Evolutionary conservation across 1,284 basidiomycete species (phyloP).

Genomic region (Ganoderma lingzhi): DNA sequence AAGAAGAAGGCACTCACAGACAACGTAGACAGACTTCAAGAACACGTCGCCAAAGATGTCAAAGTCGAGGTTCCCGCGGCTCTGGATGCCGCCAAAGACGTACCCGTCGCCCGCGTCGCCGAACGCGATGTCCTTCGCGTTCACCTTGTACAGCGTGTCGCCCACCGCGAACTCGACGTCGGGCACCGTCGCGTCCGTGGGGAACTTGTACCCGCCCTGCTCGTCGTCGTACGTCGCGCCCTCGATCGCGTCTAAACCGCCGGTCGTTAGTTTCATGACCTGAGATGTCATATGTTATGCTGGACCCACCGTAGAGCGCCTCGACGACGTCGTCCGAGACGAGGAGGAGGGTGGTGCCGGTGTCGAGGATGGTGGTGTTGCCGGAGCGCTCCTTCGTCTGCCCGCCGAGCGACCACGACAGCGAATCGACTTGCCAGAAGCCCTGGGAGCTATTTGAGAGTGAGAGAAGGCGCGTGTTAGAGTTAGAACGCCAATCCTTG

Average conservation of each 20-base stretch:
- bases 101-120: slow-evolving; percentile 38
- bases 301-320: slow-evolving; percentile 39
- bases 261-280: too few species aligned
- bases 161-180: slow-evolving; percentile 47
- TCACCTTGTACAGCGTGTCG: slow-evolving; percentile 41
- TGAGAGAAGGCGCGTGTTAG: not conserved
- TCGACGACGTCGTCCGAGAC: slow-evolving; percentile 44
- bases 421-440: slow-evolving; percentile 45
- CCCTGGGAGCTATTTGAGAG: slow-evolving; percentile 39
- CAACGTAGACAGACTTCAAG: slow-evolving; percentile 48
- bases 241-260: slow-evolving; percentile 33
- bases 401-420: slow-evolving; percentile 40
- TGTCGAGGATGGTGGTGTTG: slow-evolving; percentile 50
- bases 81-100: slow-evolving; percentile 46
- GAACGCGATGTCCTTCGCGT: slow-evolving; percentile 43
- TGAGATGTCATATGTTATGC: too few species aligned
- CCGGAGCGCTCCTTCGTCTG: slow-evolving; percentile 35
- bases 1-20: slow-evolving; percentile 42
- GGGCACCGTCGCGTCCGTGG: slow-evolving; percentile 42
- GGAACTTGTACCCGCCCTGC: slow-evolving; percentile 48
- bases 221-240: slow-evolving; percentile 44
- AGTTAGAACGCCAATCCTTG: not conserved
- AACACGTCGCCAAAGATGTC: slow-evolving; percentile 51
- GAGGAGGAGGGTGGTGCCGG: slow-evolving; percentile 48
- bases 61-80: slow-evolving; percentile 45